A percentile compares a stretch with the other conserved stretches of the same genome.
These are phyloP conservation scores for Dactylonectria macrodidyma DNA, from an alignment of 2,329 filamentous ascomycete species.

Conservation along the genomic window DNA sequence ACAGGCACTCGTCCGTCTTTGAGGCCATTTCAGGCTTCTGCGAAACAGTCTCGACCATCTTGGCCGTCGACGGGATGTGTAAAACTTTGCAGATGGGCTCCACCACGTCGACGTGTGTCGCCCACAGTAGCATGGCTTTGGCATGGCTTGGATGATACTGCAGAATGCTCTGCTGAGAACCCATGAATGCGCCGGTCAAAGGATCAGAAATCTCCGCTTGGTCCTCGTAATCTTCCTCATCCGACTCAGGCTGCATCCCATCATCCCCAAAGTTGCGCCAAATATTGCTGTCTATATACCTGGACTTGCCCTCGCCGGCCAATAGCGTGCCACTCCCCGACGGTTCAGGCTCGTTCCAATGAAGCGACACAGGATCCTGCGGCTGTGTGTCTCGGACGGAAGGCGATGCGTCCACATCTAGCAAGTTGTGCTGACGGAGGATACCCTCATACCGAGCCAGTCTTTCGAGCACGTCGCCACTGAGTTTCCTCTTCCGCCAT, in stretches of 20 bases:
- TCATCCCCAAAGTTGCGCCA: slow-evolving; percentile 21
- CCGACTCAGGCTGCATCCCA: slow-evolving; percentile 13
- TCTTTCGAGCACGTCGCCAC: slow-evolving; percentile 51
- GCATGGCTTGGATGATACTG: slow-evolving; percentile 39
- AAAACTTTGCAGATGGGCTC: slow-evolving; percentile 46
- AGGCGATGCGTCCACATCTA: slow-evolving; percentile 28
- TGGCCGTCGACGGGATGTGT: slow-evolving; percentile 44
- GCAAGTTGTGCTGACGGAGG: slow-evolving; percentile 53
- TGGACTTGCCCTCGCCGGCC: slow-evolving; percentile 52
- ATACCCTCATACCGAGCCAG: slow-evolving; percentile 58
- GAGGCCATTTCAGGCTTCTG: slow-evolving; percentile 39
- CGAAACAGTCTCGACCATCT: slow-evolving; percentile 37
- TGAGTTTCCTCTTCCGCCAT: slow-evolving; percentile 55
- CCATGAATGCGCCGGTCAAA: slow-evolving; percentile 19
- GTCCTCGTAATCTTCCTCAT: slow-evolving; percentile 13
- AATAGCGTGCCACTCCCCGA: slow-evolving; percentile 39
- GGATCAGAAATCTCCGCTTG: slow-evolving; percentile 3
- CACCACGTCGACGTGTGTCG: slow-evolving; percentile 42
- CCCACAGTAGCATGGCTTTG: slow-evolving; percentile 45
- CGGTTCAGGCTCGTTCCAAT: slow-evolving; percentile 3
- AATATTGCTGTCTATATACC: slow-evolving; percentile 58
- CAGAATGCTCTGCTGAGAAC: background rate
- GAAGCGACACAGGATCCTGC: background rate
- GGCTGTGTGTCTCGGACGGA: background rate
- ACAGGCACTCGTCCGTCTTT: slow-evolving; percentile 53